phyloP scores from a whole-genome alignment of 192 early-diverging fungal species.

The Coemansia sp. region DNA sequence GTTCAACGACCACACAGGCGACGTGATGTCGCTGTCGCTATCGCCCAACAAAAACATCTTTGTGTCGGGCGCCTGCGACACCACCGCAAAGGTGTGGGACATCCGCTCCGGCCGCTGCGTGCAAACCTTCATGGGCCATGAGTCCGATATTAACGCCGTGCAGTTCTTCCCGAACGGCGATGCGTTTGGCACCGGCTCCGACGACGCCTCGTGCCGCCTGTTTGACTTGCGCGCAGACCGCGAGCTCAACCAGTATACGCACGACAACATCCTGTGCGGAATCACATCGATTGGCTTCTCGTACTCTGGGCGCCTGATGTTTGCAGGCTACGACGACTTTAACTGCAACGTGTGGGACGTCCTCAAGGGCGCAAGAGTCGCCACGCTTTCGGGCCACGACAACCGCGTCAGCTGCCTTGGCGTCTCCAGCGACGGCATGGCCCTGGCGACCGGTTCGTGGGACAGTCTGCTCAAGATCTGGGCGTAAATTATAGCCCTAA shows the following conservation, averaged over 20 bases:
- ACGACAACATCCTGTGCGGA: constrained; percentile 98
- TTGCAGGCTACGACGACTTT: constrained; percentile 99
- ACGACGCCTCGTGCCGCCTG: constrained; percentile 97
- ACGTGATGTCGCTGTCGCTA: constrained; percentile 98
- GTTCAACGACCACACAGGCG: constrained; percentile 97
- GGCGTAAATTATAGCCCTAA: constrained; percentile 28
- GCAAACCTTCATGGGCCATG: constrained; percentile 97
- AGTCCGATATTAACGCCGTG: constrained; percentile 98
- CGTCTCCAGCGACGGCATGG: constrained; percentile 97
- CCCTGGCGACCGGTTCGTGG: constrained; percentile 98
- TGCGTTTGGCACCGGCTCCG: constrained; percentile 96
- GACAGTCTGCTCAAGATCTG: constrained; percentile 95
- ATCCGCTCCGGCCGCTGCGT: constrained; percentile 95
- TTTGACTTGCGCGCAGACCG: constrained; percentile 98
- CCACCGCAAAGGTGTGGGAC: constrained; percentile 99
- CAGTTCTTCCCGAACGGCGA: constrained; percentile 99
- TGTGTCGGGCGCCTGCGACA: constrained; percentile 98
- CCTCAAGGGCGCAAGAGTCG: constrained; percentile 92
- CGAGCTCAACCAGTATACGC: constrained; percentile 97
- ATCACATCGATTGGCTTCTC: constrained; percentile 99
- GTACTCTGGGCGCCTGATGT: constrained; percentile 92
- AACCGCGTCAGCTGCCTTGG: constrained; percentile 98
- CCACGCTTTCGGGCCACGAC: constrained; percentile 91
- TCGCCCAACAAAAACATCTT: constrained; percentile 94
- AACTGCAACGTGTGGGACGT: constrained; percentile 99